Conservation (phyloP, 768 basidiomycete genomes). For the Collybiopsis luxurians region DNA sequence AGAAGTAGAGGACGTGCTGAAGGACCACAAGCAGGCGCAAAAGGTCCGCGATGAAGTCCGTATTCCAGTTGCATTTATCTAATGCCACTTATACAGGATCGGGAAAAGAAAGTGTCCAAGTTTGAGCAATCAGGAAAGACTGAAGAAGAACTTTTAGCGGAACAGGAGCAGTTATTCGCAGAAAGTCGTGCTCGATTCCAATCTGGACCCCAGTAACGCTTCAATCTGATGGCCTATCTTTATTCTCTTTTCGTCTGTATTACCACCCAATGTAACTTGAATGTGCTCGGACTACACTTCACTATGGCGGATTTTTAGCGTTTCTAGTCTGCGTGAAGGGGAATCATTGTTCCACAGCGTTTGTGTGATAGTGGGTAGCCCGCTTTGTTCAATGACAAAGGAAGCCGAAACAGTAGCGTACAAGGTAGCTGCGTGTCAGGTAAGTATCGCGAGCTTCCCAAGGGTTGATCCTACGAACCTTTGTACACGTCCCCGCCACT, state of each 20-base stretch:
- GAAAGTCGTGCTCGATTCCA: slow-evolving; percentile 80
- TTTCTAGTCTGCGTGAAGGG: slow-evolving; percentile 55
- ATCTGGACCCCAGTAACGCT: slow-evolving; percentile 49
- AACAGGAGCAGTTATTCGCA: slow-evolving; percentile 93
- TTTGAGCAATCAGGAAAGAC: slow-evolving; percentile 86
- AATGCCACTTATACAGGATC: slow-evolving; percentile 50
- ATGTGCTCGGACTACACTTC: slow-evolving; percentile 18
- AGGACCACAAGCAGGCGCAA: slow-evolving; percentile 94
- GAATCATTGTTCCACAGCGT: slow-evolving; percentile 69
- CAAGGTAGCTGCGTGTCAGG: slow-evolving; percentile 48
- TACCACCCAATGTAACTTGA: not conserved
- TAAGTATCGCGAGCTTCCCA: not conserved
- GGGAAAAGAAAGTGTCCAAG: slow-evolving; percentile 91
- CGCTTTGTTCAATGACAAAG: slow-evolving; percentile 78
- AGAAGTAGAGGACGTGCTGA: slow-evolving; percentile 89
- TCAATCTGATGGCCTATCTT: slow-evolving; percentile 12
- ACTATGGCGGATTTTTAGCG: slow-evolving; percentile 42
- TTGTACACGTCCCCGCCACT: slow-evolving; percentile 57
- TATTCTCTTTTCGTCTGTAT: slow-evolving; percentile 17
- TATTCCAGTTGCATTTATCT: slow-evolving; percentile 3
- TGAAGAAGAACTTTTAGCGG: slow-evolving; percentile 82
- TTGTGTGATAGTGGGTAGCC: slow-evolving; percentile 53
- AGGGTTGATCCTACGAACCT: slow-evolving; percentile 44
- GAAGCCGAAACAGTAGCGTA: slow-evolving; percentile 82
- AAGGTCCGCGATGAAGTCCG: slow-evolving; percentile 54